Base-by-base conservation (phyloP, 2,329 filamentous ascomycete genomes). In the Fusarium sp. region DNA sequence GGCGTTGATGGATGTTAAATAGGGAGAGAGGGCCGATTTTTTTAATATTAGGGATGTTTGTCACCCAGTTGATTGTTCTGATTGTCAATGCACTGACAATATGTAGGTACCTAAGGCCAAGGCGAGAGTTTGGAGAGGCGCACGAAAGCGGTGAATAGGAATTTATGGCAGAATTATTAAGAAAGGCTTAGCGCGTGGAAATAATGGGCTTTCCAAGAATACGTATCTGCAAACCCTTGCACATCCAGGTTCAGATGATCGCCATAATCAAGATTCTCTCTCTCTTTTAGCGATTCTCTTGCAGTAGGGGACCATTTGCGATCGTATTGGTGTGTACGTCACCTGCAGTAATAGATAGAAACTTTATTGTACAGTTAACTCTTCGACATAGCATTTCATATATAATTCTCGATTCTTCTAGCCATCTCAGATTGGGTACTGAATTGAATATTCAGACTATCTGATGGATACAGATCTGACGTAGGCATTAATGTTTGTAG, bases 91-190 rank as follows among this genome's bases (percentile, higher is more conserved):
- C 33, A 52, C 62, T 59, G 54, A 47, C 41, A 57, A 44, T 28
- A 30, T 8, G 30, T 30, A 30, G 23, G 23, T 23, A 30, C 30
- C 10, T 10, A 56, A 56, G 40, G 31, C 36, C 51, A 46, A 64
- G 58, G 51, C 36, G 62, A 64, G 56, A 61, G 47, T 58, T 54
- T 57, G 23, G 58, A 55, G 64, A 72, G 57, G 62, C 38, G 57
- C 45, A 52, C 36, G 31, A 61, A 51, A 70, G 72, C 72, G 72
- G 72, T 74, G 67, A 72, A 55, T 12, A n/a, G 3, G 15, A 64
- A 57, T 57, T 36, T 1, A 15, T 46, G 72, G 72, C 72, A 74
- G 72, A 75, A 74, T 67, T 10, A 4, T 18, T 42, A 12, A 6
- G 20, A 53, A 13, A 7, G 26, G 67, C 4, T 47, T 67, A 68